Base-by-base conservation (phyloP, 2,329 filamentous ascomycete species). In the Nakataea oryzae region DNA sequence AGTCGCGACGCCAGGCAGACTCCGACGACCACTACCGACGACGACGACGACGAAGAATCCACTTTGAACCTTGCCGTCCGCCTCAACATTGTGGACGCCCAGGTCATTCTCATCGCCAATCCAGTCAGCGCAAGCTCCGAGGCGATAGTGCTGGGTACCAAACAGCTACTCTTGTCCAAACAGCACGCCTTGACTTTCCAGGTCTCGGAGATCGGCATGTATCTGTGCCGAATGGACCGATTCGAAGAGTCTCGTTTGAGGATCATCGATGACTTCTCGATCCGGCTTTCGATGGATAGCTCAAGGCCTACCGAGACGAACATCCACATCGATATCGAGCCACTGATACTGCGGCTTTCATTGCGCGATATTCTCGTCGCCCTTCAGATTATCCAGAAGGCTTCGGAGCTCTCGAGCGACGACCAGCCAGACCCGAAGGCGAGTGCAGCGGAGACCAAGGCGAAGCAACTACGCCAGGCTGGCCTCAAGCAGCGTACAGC, bases 171-270 rank as follows among this genome's bases (percentile, higher is more conserved):
- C 2, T 81, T 97, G 13, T 96, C 93, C 2, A 90, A 96, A 69
- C 96, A 99, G 73, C 91, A 97, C 76, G 91, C 93, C 11, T 83
- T 96, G 67, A 97, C 95, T 0, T 83, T 99, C 70, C 93, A 99
- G 71, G 86, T 99, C 3, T 93, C 91, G 9, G 88, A 97, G 70
- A 85, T 97, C 61, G 95, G 95, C 68, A 99, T 99, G 95, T 99
- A 97, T 73, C 75, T 99, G 34, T 99, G 96, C 71, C 89, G 95
- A 14, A 99, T 99, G 95, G 96, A 99, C 74, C 90, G 87, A 65
- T 97, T 97, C 68, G 93, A 99, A 67, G 92, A 90, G 3, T 93
- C 88, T 54, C 86, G 91, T 50, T 81, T 99, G 58, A 87, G 95
- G 24, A 96, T 99, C 64, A 84, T 99, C 34, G 96, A 99, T 71